Base-by-base conservation (phyloP, 2,329 filamentous ascomycete species). In the Trichocomaceae sp. region DNA sequence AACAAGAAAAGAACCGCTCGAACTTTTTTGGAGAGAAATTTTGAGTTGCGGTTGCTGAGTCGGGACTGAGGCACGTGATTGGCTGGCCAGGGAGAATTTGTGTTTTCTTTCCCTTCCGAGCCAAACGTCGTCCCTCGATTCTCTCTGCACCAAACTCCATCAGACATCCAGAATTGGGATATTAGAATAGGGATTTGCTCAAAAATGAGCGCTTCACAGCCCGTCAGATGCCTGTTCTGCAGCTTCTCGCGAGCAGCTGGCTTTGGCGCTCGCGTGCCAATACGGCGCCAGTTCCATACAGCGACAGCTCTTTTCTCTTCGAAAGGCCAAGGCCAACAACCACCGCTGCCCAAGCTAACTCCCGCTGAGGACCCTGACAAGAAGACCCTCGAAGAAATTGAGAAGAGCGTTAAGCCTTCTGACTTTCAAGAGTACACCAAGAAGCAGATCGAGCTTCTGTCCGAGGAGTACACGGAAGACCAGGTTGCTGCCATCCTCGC, bases 401-500 rank as follows among this genome's bases (percentile, higher is more conserved):
- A 59, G 13, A 58, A 61, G 37, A 58, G 58, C 8, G 52, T 64
- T 52, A 66, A 63, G 55, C 63, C 60, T 7, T 59, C 62, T 19
- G 58, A 72, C 47, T 68, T 69, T 60, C 79, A 83, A 59, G 76
- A 81, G 13, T 93, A 90, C 74, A 83, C 83, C 13, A 72, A 79
- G 41, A 79, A 84, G 60, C 85, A 93, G 66, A 81, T 83, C 65
- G 77, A 79, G 57, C 65, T 73, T 19, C 78, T 96, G 56, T 72
- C 73, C 56, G 74, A 82, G 65, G 81, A 81, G 63, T 97, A 96
- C 77, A 88, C 89, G 0, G 79, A 85, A 15, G 83, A 86, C 68
- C 92, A 97, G 75, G 78, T 95, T 62, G 83, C 83, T 54, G 89
- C 90, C 55, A 83, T 97, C 67, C 79, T 87, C 72, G 87, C 87